Evolutionary conservation across 1,284 basidiomycete species (phyloP), one percentile per base, ranked within the genome.

Genomic region (Naganishia liquefaciens): DNA sequence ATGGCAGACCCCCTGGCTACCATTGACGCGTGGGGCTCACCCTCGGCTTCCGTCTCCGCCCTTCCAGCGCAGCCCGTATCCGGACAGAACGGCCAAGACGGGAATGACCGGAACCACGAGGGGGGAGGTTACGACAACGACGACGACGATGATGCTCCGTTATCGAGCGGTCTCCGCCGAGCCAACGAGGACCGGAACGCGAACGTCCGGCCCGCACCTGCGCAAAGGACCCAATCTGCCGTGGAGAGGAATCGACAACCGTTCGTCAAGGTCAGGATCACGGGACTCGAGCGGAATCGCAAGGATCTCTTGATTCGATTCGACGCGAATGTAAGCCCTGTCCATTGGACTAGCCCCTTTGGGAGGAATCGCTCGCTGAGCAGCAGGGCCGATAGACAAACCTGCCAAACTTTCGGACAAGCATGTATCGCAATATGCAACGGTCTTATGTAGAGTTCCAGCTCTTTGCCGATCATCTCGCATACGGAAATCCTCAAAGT

Each of bases 371-470:
- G 44, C n/a, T 40, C 11, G 30, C 11, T 27, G 17, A 19, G 39
- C 37, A n/a, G n/a, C 17, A 25, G 37, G 10, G 0, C 21, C 27
- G 15, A 25, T 39, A 96, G 93, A 95, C 93, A 55, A 97, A 95
- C 76, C 81, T 97, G 40, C 86, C 90, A 44, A 92, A 91, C 74
- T 96, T 93, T 76, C 88, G 89, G 15, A 90, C 90, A 11, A 86
- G 86, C 28, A 86, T 91, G 50, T 95, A 94, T 76, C 86, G 90
- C 69, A 95, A 94, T 76, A 87, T 93, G 63, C 92, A 91, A 64
- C 86, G 92, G 66, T 93, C 91, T 52, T 95, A 94, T 74, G 79
- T 87, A 71, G 92, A 95, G 77, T 93, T 93, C 77, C 90, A 93
- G 77, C 87, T 90, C 70, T 91, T 95, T 77, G 90, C 91, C 72